Base-by-base conservation (phyloP, 768 basidiomycete genomes). In the Punctularia strigosozonata region DNA sequence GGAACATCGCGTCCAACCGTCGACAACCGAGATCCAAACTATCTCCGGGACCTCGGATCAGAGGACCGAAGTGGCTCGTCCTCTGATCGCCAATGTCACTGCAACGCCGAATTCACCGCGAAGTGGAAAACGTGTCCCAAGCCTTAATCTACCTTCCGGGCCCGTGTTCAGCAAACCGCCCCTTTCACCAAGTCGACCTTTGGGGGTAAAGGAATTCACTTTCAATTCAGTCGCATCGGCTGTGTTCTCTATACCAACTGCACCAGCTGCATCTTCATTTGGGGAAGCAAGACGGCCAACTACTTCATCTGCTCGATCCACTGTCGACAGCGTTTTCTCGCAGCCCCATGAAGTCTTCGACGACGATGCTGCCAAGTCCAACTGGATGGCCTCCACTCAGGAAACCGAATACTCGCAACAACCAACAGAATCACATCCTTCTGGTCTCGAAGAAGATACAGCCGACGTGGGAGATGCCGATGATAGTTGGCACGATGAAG, bases 131-230 rank as follows among this genome's bases (percentile, higher is more conserved):
- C 7, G 5, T 21, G 39, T 6, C 31, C 43, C 10, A 10, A 47
- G 50, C 36, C 58, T 63, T 46, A 50, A 57, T 25, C 50, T 58
- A 22, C 63, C 63, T 8, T 43, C 60, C 13, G 65, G 57, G 12
- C 69, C 71, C 3, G 74, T 80, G 4, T 81, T 83, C 60, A 75
- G 72, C 47, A 80, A 75, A 48, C 69, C 62, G 10, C 55, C 58
- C 21, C 50, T 53, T 20, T 57, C 51, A 5, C 52, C 76, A 10
- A 70, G 72, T 32, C 63, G 69, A 14, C 67, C 75, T 32, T 71
- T 73, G 20, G 48, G 57, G 0, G 42, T 31, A 20, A 56, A 64
- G 40, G 67, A 62, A 8, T 45, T 49, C 32, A 40, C 57, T 14
- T 56, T 59, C 48, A 61, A 62, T 46, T 32, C 60, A 20, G 58